Conservation (phyloP, 495 filamentous ascomycete species). For the Hyaloscypha hepaticicola region DNA sequence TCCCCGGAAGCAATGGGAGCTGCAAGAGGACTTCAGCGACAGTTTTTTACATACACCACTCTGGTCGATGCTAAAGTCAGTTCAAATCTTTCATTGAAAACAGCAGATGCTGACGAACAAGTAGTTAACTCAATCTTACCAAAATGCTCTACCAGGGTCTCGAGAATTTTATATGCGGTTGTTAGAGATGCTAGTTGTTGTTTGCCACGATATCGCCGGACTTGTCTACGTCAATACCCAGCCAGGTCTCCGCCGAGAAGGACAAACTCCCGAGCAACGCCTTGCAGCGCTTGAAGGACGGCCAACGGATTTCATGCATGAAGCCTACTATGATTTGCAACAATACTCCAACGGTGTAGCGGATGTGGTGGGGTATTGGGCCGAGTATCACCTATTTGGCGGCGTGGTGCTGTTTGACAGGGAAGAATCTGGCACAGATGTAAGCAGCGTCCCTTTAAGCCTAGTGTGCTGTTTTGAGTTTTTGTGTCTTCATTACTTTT, state of each 20-base stretch:
- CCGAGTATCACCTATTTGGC: conserved; percentile 32
- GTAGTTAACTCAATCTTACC: conserved; percentile 28
- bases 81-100: conserved; percentile 10
- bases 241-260: conserved; percentile 13
- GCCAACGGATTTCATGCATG: conserved; percentile 32
- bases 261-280: conserved; percentile 15
- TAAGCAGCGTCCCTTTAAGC: conserved; percentile 5
- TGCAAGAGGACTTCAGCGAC: conserved; percentile 23
- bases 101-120: conserved; percentile 7
- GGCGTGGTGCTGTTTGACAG: conserved; percentile 38
- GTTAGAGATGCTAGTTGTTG: conserved; percentile 33
- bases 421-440: conserved; percentile 14
- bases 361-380: conserved; percentile 39
- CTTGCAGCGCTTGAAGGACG: conserved; percentile 10
- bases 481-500: conserved; percentile 5
- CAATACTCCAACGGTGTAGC: conserved; percentile 35
- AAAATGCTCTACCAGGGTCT: conserved; percentile 24
- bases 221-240: conserved; percentile 29
- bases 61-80: conserved; percentile 21
- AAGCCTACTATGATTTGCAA: conserved; percentile 26
- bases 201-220: conserved; percentile 34
- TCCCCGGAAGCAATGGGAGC: conserved; percentile 12
- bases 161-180: conserved; percentile 27
- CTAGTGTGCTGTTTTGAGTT: conserved; percentile 10
- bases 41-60: conserved; percentile 28